Evolutionary conservation across 2,329 filamentous ascomycete species (phyloP).

Genomic region (Knoxdaviesia proteae): DNA sequence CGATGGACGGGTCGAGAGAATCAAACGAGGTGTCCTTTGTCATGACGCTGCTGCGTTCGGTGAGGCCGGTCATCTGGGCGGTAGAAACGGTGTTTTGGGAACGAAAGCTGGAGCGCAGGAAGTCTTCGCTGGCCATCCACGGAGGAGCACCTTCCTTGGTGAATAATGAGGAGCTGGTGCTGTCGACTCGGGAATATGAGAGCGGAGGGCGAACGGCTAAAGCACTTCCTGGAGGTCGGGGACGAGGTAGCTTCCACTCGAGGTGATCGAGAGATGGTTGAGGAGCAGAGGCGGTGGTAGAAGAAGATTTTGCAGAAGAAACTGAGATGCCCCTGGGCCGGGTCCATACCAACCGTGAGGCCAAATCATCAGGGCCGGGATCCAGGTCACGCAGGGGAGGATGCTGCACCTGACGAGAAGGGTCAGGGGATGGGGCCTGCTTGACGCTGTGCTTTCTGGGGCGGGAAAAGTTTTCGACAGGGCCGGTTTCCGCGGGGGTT

Average conservation of each 20-base stretch:
- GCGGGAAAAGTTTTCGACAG: constrained; percentile 37
- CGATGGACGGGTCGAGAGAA: constrained; percentile 31
- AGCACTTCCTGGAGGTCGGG: too few species aligned
- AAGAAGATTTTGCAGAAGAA: too few species aligned
- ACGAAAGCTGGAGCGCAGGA: constrained; percentile 29
- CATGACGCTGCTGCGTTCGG: constrained; percentile 62
- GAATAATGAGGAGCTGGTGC: constrained; percentile 7
- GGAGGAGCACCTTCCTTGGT: constrained; percentile 8
- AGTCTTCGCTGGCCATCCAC: constrained; percentile 29
- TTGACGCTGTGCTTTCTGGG: constrained; percentile 32
- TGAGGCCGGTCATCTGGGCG: constrained; percentile 40
- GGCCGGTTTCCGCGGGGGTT: constrained; percentile 10
- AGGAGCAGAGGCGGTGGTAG: too few species aligned
- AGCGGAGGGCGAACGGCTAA: too few species aligned
- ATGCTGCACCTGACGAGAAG: too few species aligned
- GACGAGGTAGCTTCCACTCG: too few species aligned
- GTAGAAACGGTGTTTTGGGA: constrained; percentile 34
- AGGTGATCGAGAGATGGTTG: too few species aligned
- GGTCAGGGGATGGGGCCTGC: constrained; percentile 15
- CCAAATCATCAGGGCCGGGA: too few species aligned
- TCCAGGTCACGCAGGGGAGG: too few species aligned
- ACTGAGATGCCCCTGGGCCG: too few species aligned
- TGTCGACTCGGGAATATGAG: constrained; percentile 12
- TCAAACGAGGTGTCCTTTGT: constrained; percentile 61
- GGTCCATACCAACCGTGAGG: too few species aligned